A percentile compares a stretch with the other conserved stretches of the same genome.
phyloP scores from a whole-genome alignment of 23 red algal species.

The Gracilariopsis chorda region DNA sequence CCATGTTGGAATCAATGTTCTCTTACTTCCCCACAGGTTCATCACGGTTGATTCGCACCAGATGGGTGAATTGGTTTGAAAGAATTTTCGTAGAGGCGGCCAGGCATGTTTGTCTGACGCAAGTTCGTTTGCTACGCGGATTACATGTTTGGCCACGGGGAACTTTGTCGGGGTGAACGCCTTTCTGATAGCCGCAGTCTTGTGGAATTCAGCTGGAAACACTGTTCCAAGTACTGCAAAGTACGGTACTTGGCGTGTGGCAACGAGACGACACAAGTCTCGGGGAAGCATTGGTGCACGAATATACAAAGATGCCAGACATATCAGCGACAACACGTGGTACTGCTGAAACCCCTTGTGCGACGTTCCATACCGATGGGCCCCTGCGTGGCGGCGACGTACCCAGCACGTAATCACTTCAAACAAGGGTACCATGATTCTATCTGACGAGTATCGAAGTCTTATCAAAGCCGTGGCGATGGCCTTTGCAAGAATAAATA shows the following conservation, averaged over 20 bases:
- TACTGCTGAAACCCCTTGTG: background rate
- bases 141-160: background rate
- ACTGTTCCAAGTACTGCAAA: background rate
- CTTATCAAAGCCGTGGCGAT: background rate
- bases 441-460: background rate
- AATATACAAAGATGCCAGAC: constrained; percentile 20
- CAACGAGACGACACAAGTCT: constrained; percentile 24
- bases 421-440: background rate
- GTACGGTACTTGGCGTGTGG: background rate
- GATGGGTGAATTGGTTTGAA: background rate
- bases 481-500: background rate
- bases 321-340: constrained; percentile 19
- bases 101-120: constrained; percentile 1
- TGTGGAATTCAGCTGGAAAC: background rate
- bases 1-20: background rate
- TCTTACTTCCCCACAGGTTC: background rate
- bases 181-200: background rate
- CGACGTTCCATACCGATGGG: background rate
- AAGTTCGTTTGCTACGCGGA: constrained; percentile 4
- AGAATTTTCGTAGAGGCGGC: constrained; percentile 22
- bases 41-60: background rate
- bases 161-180: background rate
- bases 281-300: constrained; percentile 32
- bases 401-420: constrained; percentile 1
- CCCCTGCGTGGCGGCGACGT: background rate